These are phyloP conservation scores for Backusella psychrophila DNA, from an alignment of 192 early-diverging fungal species.

Conservation along the genomic window DNA sequence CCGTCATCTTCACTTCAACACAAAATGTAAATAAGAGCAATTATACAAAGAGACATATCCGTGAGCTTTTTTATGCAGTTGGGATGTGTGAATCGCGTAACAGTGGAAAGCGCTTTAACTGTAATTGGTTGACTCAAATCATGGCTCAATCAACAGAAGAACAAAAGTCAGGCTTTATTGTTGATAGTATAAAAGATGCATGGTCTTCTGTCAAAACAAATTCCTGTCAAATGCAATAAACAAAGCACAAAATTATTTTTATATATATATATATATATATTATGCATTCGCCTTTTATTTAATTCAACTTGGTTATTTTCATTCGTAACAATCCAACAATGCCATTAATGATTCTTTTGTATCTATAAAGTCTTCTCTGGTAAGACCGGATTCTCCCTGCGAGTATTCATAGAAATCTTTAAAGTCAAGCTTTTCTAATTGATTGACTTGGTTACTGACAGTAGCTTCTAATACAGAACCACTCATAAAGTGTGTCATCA, in stretches of 20 bases:
- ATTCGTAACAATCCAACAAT: constrained; percentile 20
- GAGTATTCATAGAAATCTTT: constrained; percentile 20
- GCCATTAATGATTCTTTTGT: constrained; percentile 24
- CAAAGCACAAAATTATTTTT: neutral
- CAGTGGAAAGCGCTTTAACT: constrained; percentile 43
- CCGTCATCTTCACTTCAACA: constrained; percentile 47
- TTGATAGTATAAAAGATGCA: constrained; percentile 37
- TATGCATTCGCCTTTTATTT: neutral
- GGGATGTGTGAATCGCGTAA: constrained; percentile 35
- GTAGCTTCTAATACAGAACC: neutral
- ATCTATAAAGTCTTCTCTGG: constrained; percentile 18
- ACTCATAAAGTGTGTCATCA: constrained; percentile 16
- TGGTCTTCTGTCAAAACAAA: constrained; percentile 18
- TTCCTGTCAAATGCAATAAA: constrained; percentile 27
- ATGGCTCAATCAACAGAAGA: constrained; percentile 37
- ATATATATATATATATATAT: neutral
- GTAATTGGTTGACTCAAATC: constrained; percentile 47
- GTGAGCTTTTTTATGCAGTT: constrained; percentile 46
- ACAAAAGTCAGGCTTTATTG: constrained; percentile 45
- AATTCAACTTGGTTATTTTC: neutral
- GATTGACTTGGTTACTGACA: constrained; percentile 1
- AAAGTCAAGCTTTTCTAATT: constrained; percentile 10
- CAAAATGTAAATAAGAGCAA: constrained; percentile 39
- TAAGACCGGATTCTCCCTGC: constrained; percentile 15
- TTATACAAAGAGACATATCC: constrained; percentile 45